Conservation (phyloP, 2,329 filamentous ascomycete species). For the Pyricularia pennisetigena region DNA sequence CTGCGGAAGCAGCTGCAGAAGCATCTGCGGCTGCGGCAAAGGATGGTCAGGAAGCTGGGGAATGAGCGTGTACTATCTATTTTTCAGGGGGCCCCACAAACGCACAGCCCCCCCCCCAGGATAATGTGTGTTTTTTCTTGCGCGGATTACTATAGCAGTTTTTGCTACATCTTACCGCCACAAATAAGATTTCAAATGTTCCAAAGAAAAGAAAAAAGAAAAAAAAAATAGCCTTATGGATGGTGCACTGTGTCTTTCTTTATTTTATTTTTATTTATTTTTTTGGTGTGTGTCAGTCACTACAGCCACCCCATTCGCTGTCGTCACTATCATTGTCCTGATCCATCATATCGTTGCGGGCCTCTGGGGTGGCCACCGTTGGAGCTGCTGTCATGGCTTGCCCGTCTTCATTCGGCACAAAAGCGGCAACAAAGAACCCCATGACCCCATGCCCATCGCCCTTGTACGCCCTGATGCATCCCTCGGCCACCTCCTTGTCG, state of each 20-base stretch:
- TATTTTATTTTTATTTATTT: not conserved
- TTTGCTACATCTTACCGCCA: not conserved
- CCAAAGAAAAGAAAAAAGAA: too few relatives aligned
- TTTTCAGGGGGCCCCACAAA: too few relatives aligned
- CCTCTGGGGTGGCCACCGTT: not conserved
- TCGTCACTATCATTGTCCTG: not conserved
- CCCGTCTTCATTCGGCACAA: conserved; percentile 47
- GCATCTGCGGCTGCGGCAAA: not conserved
- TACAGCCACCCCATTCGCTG: not conserved
- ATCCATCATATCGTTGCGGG: not conserved
- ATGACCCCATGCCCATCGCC: conserved; percentile 77
- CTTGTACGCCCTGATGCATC: conserved; percentile 73
- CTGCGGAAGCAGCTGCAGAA: not conserved
- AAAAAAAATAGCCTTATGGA: too few relatives aligned
- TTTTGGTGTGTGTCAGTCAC: not conserved
- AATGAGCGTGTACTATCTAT: not conserved
- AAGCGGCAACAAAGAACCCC: conserved; percentile 92
- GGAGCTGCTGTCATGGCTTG: not conserved
- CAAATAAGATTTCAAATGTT: not conserved
- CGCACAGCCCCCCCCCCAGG: too few relatives aligned
- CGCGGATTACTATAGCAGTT: not conserved
- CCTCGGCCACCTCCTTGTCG: conserved; percentile 47
- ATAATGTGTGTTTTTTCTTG: not conserved
- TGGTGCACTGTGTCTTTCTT: not conserved
- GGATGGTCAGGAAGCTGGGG: not conserved